Evolutionary conservation across 371 early-diverging fungal species (phyloP).

Genomic region (Entomophthora muscae): DNA sequence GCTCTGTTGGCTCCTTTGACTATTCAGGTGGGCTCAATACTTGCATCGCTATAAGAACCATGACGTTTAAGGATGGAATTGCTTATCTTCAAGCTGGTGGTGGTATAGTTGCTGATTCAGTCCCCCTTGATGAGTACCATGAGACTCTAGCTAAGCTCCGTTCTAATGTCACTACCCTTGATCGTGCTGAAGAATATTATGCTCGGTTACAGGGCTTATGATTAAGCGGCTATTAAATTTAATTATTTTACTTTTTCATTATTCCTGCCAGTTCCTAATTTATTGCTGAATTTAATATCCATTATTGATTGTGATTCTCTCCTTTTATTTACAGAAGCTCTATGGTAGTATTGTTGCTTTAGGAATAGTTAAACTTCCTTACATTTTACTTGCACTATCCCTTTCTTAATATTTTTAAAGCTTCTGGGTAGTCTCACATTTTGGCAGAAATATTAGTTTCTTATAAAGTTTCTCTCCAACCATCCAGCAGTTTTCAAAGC

Average conservation of each 20-base stretch:
- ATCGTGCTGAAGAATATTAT: constrained; percentile 60
- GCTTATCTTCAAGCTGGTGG: constrained; percentile 90
- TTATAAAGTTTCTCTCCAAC: too few species aligned
- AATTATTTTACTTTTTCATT: not conserved
- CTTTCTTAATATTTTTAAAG: too few species aligned
- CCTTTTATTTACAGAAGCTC: too few species aligned
- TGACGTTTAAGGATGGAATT: constrained; percentile 86
- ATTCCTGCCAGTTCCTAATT: too few species aligned
- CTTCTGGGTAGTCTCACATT: too few species aligned
- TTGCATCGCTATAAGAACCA: constrained; percentile 92
- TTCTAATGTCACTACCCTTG: constrained; percentile 73
- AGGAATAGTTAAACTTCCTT: too few species aligned
- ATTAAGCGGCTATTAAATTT: not conserved
- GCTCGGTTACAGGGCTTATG: constrained; percentile 17
- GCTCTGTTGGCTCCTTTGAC: constrained; percentile 87
- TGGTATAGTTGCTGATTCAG: constrained; percentile 90
- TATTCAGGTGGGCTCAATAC: constrained; percentile 88
- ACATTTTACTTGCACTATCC: too few species aligned
- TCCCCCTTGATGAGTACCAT: constrained; percentile 75
- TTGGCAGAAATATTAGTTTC: too few species aligned
- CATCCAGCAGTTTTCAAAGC: too few species aligned
- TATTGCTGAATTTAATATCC: too few species aligned
- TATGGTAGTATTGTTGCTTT: too few species aligned
- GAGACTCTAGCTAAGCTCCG: constrained; percentile 90
- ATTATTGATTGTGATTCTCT: too few species aligned